Evolutionary conservation across 176 grass and related monocot genomes (phyloP), one percentile per base, ranked within the genome.

Genomic region (Saccharum spontaneum): DNA sequence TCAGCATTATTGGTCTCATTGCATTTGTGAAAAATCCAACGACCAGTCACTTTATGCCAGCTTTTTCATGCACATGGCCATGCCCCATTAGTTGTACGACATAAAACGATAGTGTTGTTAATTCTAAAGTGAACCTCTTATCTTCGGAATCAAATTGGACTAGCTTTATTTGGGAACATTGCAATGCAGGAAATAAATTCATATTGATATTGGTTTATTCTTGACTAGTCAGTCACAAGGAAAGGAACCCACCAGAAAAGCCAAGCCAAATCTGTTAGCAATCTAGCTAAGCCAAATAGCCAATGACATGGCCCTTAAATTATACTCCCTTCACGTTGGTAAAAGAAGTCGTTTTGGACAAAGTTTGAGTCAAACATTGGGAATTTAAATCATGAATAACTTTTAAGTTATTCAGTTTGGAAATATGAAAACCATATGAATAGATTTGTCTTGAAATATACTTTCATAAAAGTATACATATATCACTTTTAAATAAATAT

Each of bases 1-100:
- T 68, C 69, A 76, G 39, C 69, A 80, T 87, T 84, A 84, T 87
- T 87, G 80, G 39, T 75, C 61, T 79, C 84, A 68, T 48, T 49
- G 18, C 54, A 49, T 80, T 83, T 90, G 63, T 62, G 75, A 63
- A 86, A 76, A 87, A 50, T 84, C 69, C 70, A 75, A 87, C 75
- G 69, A 75, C 54, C 54, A 22, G 70, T 49, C 75, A 63, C 85
- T 79, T 90, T 87, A 79, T 87, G 85, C 80, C 84, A 83, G 68
- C 49, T 23, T 87, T 83, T 69, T 83, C 46, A 20, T 46, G 49
- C 80, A 76, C 80, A 87, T 87, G 69, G 40, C 40, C 40, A 34
- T 69, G 41, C 4, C n/a, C 74, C 70, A 62, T 90, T 79, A 80
- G 15, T 79, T 62, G 61, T 84, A 64, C 33, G 16, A 40, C 24